A percentile compares a stretch with the other conserved stretches of the same genome.
Evolutionary conservation across 73 alveolate species (phyloP).

Genomic region (Paraurostyla sp.): DNA sequence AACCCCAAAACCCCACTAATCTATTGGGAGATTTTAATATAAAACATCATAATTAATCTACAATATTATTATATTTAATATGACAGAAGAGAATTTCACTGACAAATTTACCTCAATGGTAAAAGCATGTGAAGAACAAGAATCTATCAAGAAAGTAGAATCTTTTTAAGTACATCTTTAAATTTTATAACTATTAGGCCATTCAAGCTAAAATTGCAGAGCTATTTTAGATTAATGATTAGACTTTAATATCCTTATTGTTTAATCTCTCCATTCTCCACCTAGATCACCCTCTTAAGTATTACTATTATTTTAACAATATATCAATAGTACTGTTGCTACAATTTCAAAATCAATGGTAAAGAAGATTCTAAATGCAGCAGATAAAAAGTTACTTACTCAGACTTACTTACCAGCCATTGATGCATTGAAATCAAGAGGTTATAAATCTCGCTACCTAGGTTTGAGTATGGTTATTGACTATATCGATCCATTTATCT

Average conservation of each 20-base stretch:
- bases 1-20: too few species aligned
- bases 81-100: neutral
- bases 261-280: neutral
- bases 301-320: neutral
- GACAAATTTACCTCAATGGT: too few species aligned
- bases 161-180: neutral
- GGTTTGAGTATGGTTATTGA: slow-evolving; percentile 26
- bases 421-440: slow-evolving; percentile 7
- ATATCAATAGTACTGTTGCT: slow-evolving; percentile 11
- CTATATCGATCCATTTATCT: slow-evolving; percentile 48
- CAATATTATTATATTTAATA: too few species aligned
- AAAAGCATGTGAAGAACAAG: slow-evolving; percentile 62
- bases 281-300: slow-evolving; percentile 57
- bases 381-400: neutral
- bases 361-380: slow-evolving; percentile 9
- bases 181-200: neutral
- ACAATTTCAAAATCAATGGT: slow-evolving; percentile 4
- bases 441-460: slow-evolving; percentile 19
- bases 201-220: neutral
- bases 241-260: neutral
- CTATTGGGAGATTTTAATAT: too few species aligned
- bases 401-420: neutral
- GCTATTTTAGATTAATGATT: neutral
- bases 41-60: neutral
- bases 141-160: slow-evolving; percentile 38